Evolutionary conservation across 1,284 basidiomycete genomes (phyloP), one percentile per base, ranked within the genome.

Genomic region (Puccinia triticina): DNA sequence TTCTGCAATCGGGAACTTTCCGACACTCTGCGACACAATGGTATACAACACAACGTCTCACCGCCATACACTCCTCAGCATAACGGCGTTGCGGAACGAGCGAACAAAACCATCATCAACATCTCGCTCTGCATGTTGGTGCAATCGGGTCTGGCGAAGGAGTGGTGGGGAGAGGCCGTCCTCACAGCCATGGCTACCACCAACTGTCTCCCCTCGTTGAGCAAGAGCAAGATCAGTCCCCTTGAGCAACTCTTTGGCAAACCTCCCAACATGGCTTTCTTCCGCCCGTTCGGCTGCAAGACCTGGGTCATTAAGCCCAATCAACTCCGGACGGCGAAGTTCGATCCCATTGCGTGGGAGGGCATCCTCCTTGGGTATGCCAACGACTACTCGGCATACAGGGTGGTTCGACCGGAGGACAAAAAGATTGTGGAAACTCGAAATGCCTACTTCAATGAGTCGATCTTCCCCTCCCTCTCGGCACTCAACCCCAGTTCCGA

Each of bases 91-190:
- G n/a, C n/a, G n/a, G n/a, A n/a, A n/a, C n/a, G n/a, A n/a, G n/a
- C n/a, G n/a, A n/a, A n/a, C n/a, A n/a, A n/a, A n/a, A n/a, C n/a
- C n/a, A n/a, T n/a, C n/a, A n/a, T n/a, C n/a, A n/a, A n/a, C n/a
- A 67, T 67, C 34, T 32, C 64, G 37, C 34, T 32, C 34, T 67
- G 64, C 37, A 40, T 67, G 34, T 4, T 67, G 37, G 5, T 67
- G 16, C 64, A 67, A 10, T 67, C 37, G 1, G 16, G 23, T 4
- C 34, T 67, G 14, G 29, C 64, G 5, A 67, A 40, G 23, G 64
- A 67, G 64, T 67, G 64, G 64, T 67, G 64, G 64, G 64, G 34
- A 2, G 64, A 67, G 23, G 64, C 64, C 8, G 64, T 67, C 32
- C 3, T 8, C 11, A 67, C 64, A 18, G 64, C 64, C 37, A 46